Base-by-base conservation (phyloP, 1,139 yeast genomes). In the Sugiyamaella pinicola region DNA sequence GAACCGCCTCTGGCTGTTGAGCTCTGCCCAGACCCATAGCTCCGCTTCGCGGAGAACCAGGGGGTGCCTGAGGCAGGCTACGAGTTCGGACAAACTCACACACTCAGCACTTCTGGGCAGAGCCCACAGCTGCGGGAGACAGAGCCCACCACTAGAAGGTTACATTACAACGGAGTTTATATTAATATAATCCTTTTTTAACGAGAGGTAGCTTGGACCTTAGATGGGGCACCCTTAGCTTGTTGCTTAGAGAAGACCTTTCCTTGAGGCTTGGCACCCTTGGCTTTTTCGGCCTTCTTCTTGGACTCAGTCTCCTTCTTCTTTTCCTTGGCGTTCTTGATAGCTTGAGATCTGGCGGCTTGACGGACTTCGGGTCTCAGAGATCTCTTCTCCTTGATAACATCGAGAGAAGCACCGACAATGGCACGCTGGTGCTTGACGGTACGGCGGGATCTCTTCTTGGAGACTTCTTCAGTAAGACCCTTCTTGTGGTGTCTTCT, bases 401-500 rank as follows among this genome's bases (percentile, higher is more conserved):
- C 87, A 69, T 93, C 99, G 72, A 93, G 83, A 73, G 98, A 87
- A 75, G 98, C 99, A 84, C 99, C 99, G 69, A 91, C 98, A 75
- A 93, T 86, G 65, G 96, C 96, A 85, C 99, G 93, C 83, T 91
- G 97, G 79, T 86, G 84, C 87, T 95, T 93, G 79, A 91, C 95
- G 73, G 96, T 78, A 84, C 89, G 91, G 85, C 97, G 93, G 70
- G 95, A 69, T 81, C 96, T 89, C 87, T 88, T 95, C 87, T 90
- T 95, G 77, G 95, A 72, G 67, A 88, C 87, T 82, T 93, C 99
- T 84, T 93, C 99, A 73, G 97, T 85, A 74, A 91, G 84, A 83
- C 99, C 99, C 83, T 93, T 93, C 87, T 89, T 91, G 96, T 93
- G 98, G 82, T 91, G 96, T 82, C 96, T 88, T 86, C 99, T 93